phyloP scores from a whole-genome alignment of 2,329 filamentous ascomycete species.

The Camillea tinctor region DNA sequence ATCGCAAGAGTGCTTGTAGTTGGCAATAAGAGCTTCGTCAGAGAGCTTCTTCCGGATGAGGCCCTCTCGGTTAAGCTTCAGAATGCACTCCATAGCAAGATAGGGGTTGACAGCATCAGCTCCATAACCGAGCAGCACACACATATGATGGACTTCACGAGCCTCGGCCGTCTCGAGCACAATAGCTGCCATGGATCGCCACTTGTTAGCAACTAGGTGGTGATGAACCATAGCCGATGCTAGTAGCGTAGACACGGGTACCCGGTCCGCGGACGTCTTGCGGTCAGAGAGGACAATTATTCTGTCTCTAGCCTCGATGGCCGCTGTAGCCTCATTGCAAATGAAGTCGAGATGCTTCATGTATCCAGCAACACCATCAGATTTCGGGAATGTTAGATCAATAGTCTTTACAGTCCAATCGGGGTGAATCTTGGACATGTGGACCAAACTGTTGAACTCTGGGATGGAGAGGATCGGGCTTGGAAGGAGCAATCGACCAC shows the following conservation, averaged over 20 bases:
- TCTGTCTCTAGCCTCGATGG: conserved; percentile 79
- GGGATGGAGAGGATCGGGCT: conserved; percentile 87
- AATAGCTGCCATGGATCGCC: conserved; percentile 84
- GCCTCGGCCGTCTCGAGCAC: conserved; percentile 92
- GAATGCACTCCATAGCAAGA: conserved; percentile 90
- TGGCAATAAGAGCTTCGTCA: conserved; percentile 80
- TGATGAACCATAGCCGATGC: conserved; percentile 94
- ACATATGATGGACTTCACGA: conserved; percentile 98
- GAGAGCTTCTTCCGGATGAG: conserved; percentile 87
- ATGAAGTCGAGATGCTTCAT: conserved; percentile 84
- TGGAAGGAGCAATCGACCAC: conserved; percentile 78
- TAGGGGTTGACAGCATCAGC: conserved; percentile 94
- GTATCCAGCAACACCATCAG: conserved; percentile 78
- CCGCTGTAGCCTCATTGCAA: conserved; percentile 79
- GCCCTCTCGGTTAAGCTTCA: conserved; percentile 93
- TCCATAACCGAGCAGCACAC: conserved; percentile 93
- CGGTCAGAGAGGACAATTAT: conserved; percentile 89
- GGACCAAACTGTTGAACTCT: conserved; percentile 85
- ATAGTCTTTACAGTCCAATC: conserved; percentile 88
- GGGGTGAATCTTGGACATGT: conserved; percentile 68
- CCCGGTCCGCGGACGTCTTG: conserved; percentile 76
- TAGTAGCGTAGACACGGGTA: conserved; percentile 81
- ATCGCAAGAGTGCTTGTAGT: conserved; percentile 96
- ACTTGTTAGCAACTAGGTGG: conserved; percentile 92
- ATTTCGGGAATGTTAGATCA: conserved; percentile 91